These are phyloP conservation scores for Pseudogymnoascus sp. DNA, from an alignment of 2,329 filamentous ascomycete species.

Conservation along the genomic window DNA sequence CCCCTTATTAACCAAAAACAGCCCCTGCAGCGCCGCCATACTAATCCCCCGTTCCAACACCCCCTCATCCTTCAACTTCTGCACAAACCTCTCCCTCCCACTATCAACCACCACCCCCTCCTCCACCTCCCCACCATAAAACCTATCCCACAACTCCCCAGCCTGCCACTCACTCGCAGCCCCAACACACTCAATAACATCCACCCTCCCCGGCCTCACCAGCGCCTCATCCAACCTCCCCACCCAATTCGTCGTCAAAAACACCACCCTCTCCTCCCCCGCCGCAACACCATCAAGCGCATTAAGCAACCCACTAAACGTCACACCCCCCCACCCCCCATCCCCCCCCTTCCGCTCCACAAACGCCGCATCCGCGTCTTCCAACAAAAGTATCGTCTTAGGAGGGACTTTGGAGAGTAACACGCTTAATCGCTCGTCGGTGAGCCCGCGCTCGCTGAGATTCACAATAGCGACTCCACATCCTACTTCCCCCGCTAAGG, in stretches of 20 bases:
- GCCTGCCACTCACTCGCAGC: constrained; percentile 84
- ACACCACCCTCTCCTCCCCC: constrained; percentile 86
- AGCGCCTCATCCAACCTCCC: constrained; percentile 83
- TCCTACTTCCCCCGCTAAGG: constrained; percentile 83
- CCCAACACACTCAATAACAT: constrained; percentile 85
- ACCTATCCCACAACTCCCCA: constrained; percentile 82
- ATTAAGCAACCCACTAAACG: constrained; percentile 84
- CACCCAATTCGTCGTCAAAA: constrained; percentile 90
- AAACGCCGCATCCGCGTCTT: constrained; percentile 90
- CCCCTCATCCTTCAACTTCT: constrained; percentile 15
- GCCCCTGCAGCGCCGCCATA: constrained; percentile 83
- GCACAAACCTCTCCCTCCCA: constrained; percentile 12
- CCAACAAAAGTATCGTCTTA: constrained; percentile 72
- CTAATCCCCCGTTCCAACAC: constrained; percentile 45
- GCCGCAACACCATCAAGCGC: constrained; percentile 87
- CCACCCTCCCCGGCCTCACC: constrained; percentile 83
- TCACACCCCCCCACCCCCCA: constrained; percentile 78
- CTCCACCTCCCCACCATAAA: constrained; percentile 70
- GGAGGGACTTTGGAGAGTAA: constrained; percentile 78
- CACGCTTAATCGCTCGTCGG: constrained; percentile 80
- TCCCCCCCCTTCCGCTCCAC: constrained; percentile 70
- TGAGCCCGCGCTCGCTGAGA: constrained; percentile 80
- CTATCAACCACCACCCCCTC: constrained; percentile 51
- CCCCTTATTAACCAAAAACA: constrained; percentile 94
- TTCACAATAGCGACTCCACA: constrained; percentile 92